Percentiles rank a stretch among this genome's conserved stretches.
Evolutionary conservation across 441 rosid species (phyloP).

Genomic region (Gossypium trilobum): DNA sequence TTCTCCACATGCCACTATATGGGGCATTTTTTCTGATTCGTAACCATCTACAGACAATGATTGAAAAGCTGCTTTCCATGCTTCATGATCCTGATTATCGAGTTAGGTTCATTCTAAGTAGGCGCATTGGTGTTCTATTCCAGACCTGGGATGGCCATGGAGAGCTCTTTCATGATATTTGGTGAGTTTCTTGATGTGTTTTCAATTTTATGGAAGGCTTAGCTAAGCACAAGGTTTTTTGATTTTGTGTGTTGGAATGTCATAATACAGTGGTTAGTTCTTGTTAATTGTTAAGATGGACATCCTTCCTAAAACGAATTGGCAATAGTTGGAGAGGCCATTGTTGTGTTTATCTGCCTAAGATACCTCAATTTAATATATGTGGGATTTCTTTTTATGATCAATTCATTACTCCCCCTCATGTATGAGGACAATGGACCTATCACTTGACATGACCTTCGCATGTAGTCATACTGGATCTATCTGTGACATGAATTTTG

Average conservation of each 20-base stretch:
- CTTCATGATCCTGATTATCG: conserved; percentile 87
- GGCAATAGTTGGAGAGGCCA: background rate
- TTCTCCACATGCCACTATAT: background rate
- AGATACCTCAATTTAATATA: background rate
- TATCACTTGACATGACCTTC: background rate
- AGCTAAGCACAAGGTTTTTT: background rate
- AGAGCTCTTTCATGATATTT: conserved; percentile 84
- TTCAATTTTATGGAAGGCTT: background rate
- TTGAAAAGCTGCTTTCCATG: conserved; percentile 58
- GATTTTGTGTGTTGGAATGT: background rate
- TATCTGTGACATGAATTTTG: background rate
- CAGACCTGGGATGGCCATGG: conserved; percentile 99
- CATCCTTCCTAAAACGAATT: background rate
- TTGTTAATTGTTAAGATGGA: background rate
- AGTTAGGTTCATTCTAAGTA: conserved; percentile 67
- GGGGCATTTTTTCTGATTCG: conserved; percentile 18
- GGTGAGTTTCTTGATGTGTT: conserved; percentile 42
- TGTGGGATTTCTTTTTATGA: background rate
- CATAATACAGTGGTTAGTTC: background rate
- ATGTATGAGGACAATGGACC: background rate
- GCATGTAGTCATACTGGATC: background rate
- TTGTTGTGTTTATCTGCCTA: background rate
- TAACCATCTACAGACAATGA: conserved; percentile 55
- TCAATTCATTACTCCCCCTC: background rate
- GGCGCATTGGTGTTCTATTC: conserved; percentile 72